A percentile compares a stretch with the other conserved stretches of the same genome.
Evolutionary conservation across 257 asterid species (phyloP).

Genomic region (Osmanthus fragrans): DNA sequence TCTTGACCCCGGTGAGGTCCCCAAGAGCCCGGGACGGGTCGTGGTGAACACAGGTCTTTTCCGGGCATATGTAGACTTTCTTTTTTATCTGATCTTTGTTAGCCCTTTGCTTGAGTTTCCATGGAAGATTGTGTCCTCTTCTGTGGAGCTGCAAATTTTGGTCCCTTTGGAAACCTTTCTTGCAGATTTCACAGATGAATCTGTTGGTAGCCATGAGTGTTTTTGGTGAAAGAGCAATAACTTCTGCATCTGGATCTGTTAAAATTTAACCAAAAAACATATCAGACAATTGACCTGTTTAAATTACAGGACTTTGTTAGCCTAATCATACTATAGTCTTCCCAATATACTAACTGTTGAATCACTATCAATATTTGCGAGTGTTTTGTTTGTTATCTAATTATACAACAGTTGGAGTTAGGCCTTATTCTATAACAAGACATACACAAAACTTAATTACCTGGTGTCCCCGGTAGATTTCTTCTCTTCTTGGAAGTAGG

Average conservation of each 20-base stretch:
- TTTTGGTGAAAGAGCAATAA: conserved; percentile 51
- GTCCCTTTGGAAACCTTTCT: conserved; percentile 56
- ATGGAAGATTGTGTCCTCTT: conserved; percentile 55
- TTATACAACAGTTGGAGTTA: neutral
- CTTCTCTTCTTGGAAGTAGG: conserved; percentile 44
- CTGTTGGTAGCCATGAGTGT: conserved; percentile 55
- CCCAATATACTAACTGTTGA: neutral
- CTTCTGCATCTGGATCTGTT: conserved; percentile 59
- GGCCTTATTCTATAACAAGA: too few species aligned
- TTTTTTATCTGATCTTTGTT: conserved; percentile 33
- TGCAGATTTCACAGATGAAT: conserved; percentile 53
- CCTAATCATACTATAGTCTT: too few species aligned
- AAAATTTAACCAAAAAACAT: neutral
- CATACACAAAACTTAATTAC: conserved; percentile 16
- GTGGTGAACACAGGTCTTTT: conserved; percentile 53
- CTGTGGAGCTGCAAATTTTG: conserved; percentile 55
- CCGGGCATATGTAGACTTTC: conserved; percentile 53
- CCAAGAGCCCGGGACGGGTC: conserved; percentile 51
- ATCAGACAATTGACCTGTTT: neutral
- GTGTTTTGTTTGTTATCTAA: neutral
- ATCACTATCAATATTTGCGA: neutral
- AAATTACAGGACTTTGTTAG: neutral
- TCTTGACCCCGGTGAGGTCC: conserved; percentile 51
- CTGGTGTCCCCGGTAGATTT: conserved; percentile 55
- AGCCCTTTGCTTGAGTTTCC: conserved; percentile 49